These are phyloP conservation scores for Dispira simplex DNA, from an alignment of 192 early-diverging fungal genomes.

Conservation along the genomic window DNA sequence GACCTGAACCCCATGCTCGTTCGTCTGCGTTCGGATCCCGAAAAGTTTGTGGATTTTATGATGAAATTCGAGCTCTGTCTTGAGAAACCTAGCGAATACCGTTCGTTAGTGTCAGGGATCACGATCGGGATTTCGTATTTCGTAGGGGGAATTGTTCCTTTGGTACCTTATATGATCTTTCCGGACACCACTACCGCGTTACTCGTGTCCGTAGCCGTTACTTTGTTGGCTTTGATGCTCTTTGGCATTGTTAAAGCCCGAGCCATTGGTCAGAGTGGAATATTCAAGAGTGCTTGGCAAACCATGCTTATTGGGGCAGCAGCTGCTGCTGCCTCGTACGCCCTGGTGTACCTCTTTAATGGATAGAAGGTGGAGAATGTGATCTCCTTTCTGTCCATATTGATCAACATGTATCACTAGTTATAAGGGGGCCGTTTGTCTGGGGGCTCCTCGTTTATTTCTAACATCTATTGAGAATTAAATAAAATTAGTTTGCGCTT, in stretches of 20 bases:
- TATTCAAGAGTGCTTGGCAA: constrained; percentile 24
- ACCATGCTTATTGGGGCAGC: constrained; percentile 28
- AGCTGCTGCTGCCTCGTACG: constrained; percentile 26
- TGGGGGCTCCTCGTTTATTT: too few relatives aligned
- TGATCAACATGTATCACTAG: too few relatives aligned
- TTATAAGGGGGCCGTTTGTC: too few relatives aligned
- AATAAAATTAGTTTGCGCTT: too few relatives aligned
- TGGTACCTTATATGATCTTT: constrained; percentile 40
- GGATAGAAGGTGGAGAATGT: not conserved
- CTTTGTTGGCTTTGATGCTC: constrained; percentile 32
- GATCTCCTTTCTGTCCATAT: too few relatives aligned
- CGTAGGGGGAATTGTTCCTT: constrained; percentile 43
- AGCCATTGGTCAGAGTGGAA: constrained; percentile 25
- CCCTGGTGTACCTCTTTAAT: constrained; percentile 6
- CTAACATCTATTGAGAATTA: too few relatives aligned
- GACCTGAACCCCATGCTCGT: constrained; percentile 32
- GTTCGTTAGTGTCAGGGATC: constrained; percentile 35
- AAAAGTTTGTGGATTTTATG: constrained; percentile 55
- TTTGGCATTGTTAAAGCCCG: constrained; percentile 42
- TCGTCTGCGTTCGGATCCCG: constrained; percentile 30
- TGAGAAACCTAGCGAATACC: constrained; percentile 36
- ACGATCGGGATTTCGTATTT: constrained; percentile 46
- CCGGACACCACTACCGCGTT: constrained; percentile 23
- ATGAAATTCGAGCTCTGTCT: constrained; percentile 50
- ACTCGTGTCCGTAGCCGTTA: constrained; percentile 31